phyloP scores from a whole-genome alignment of 2,329 filamentous ascomycete species.

The Clarireedia paspali region DNA sequence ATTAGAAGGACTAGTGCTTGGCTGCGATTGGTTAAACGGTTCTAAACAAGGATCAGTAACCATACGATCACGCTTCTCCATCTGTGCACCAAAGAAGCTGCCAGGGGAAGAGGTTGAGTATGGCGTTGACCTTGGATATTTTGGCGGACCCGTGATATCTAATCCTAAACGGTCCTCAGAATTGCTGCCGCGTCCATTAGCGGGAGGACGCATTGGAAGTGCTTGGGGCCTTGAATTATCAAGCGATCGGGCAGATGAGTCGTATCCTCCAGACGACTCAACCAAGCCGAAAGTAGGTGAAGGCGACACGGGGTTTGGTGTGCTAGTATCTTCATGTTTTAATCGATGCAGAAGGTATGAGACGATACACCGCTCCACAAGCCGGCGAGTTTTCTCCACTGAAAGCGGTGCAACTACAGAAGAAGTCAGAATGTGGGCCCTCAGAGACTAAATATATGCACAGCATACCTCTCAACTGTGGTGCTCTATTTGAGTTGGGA shows the following conservation, averaged over 20 bases:
- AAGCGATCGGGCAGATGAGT: neutral
- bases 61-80: conserved; percentile 6
- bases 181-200: neutral
- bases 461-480: conserved; percentile 16
- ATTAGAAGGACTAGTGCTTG: conserved; percentile 2
- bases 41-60: conserved; percentile 1
- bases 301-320: neutral
- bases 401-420: conserved; percentile 43
- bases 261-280: neutral
- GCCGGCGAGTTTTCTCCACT: conserved; percentile 47
- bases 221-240: conserved; percentile 2
- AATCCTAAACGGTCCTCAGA: neutral
- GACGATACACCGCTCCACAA: conserved; percentile 48
- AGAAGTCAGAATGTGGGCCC: conserved; percentile 3
- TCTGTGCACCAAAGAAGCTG: conserved; percentile 15
- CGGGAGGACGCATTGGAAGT: conserved; percentile 2
- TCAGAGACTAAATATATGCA: neutral
- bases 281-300: neutral
- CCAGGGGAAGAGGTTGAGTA: conserved; percentile 25
- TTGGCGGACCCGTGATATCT: neutral
- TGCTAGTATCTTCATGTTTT: conserved; percentile 26
- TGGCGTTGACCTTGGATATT: conserved; percentile 7
- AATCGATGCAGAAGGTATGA: conserved; percentile 39
- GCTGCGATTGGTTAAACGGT: neutral
- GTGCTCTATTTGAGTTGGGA: conserved; percentile 13